Evolutionary conservation across 1,284 basidiomycete species (phyloP).

Genomic region (Ceratobasidium sp.): DNA sequence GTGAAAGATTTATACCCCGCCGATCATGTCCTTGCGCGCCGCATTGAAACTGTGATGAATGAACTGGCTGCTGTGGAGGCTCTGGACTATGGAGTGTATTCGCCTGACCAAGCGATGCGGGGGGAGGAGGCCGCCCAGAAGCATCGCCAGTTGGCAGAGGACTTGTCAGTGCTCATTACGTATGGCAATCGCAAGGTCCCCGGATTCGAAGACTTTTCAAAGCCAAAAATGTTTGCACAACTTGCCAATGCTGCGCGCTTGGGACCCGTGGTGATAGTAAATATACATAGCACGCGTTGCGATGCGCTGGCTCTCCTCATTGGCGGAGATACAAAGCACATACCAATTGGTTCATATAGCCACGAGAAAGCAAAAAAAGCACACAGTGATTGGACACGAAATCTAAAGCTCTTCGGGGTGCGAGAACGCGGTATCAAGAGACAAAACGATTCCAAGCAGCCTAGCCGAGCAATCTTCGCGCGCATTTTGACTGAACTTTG

Average conservation of each 20-base stretch:
- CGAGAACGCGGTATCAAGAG: neutral
- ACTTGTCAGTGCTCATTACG: neutral
- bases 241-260: neutral
- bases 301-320: neutral
- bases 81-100: neutral
- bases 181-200: neutral
- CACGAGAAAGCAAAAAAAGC: neutral
- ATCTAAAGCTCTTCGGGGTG: neutral
- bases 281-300: conserved; percentile 1
- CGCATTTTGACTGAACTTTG: conserved; percentile 16
- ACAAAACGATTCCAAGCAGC: neutral
- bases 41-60: neutral
- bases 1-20: neutral
- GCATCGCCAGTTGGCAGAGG: neutral
- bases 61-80: neutral
- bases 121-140: neutral
- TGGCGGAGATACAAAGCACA: neutral
- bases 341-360: neutral
- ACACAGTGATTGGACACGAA: neutral
- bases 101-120: neutral
- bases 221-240: neutral
- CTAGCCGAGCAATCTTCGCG: neutral
- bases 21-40: neutral
- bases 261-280: neutral
- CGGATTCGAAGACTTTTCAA: neutral